A percentile compares a stretch with the other conserved stretches of the same genome.
Evolutionary conservation across 2,329 filamentous ascomycete genomes (phyloP).

Genomic region (Alternaria infectoria): DNA sequence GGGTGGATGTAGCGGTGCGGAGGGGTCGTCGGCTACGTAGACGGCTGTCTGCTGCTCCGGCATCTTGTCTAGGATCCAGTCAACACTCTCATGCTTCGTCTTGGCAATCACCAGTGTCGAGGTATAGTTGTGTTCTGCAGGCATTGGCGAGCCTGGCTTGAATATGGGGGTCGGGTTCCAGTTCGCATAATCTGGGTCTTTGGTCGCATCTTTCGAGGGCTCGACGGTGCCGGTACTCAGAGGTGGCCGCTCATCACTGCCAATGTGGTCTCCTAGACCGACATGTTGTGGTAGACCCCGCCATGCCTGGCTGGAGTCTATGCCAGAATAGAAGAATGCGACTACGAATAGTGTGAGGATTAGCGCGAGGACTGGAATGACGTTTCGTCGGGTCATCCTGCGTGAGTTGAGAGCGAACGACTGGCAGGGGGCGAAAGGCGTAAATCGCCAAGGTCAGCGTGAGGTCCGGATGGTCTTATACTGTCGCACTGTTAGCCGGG

Average conservation of each 20-base stretch:
- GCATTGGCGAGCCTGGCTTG: slow-evolving; percentile 41
- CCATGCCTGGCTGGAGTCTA: slow-evolving; percentile 44
- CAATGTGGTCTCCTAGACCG: slow-evolving; percentile 48
- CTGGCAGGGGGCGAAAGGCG: neutral
- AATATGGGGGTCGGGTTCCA: slow-evolving; percentile 49
- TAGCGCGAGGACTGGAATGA: slow-evolving; percentile 41
- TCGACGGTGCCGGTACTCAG: slow-evolving; percentile 11
- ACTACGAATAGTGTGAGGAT: slow-evolving; percentile 41
- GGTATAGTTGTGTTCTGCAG: slow-evolving; percentile 58
- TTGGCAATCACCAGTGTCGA: slow-evolving; percentile 62
- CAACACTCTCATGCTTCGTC: slow-evolving; percentile 58
- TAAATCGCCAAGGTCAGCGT: neutral
- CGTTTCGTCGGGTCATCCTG: slow-evolving; percentile 38
- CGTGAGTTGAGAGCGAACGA: neutral
- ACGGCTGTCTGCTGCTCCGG: slow-evolving; percentile 55
- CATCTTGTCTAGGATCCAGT: slow-evolving; percentile 62
- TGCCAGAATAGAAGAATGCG: slow-evolving; percentile 49
- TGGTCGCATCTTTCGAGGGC: slow-evolving; percentile 8
- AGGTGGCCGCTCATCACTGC: slow-evolving; percentile 15
- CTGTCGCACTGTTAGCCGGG: slow-evolving; percentile 5
- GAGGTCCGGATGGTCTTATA: neutral
- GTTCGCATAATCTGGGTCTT: slow-evolving; percentile 43
- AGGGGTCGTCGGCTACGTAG: slow-evolving; percentile 61
- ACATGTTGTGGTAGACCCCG: slow-evolving; percentile 49
- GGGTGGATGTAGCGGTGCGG: slow-evolving; percentile 56